Conservation (phyloP, 257 asterid species). For the Knoxia roxburghii region DNA sequence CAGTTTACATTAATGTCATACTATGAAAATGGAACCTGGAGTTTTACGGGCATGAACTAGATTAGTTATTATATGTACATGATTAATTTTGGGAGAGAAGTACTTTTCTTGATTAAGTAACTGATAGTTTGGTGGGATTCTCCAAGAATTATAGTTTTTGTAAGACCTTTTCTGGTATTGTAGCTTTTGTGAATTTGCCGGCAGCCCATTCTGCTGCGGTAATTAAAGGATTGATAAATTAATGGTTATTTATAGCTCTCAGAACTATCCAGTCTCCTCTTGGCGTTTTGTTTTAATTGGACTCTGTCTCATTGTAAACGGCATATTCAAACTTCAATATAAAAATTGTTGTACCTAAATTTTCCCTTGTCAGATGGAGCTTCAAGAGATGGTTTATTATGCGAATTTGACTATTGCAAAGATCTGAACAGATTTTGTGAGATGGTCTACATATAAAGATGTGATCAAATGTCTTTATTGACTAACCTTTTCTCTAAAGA, state of each 20-base stretch:
- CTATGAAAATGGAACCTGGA: background rate
- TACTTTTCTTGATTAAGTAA: background rate
- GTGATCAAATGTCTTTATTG: no score
- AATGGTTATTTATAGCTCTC: background rate
- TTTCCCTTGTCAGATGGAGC: background rate
- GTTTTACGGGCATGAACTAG: background rate
- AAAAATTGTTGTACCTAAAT: background rate
- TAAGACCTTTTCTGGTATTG: background rate
- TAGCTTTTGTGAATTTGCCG: background rate
- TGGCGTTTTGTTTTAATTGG: background rate
- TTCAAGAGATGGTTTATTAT: background rate
- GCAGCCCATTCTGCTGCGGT: background rate
- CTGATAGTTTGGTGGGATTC: constrained; percentile 1
- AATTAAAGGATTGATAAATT: background rate
- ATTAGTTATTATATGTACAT: background rate
- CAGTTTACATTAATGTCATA: background rate
- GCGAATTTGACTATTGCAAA: background rate
- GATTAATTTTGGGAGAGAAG: background rate
- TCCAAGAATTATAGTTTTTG: background rate
- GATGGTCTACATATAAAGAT: background rate
- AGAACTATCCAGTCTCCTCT: background rate
- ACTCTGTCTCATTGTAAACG: background rate
- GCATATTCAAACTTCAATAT: background rate
- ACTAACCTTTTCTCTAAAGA: no score
- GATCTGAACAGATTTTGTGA: background rate